Conservation (phyloP, 306 rosid genomes). For the Canavalia ensiformis region DNA sequence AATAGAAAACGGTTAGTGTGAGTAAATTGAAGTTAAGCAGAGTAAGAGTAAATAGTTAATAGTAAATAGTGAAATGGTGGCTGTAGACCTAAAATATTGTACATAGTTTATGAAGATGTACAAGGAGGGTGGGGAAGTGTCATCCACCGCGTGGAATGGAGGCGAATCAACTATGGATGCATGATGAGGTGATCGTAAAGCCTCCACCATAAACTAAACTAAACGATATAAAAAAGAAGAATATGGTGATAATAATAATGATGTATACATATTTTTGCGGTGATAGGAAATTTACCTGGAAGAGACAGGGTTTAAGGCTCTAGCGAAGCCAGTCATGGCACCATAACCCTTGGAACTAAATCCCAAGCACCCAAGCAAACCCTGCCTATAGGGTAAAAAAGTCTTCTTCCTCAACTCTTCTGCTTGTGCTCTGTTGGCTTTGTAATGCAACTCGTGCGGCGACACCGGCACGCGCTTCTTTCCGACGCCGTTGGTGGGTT, state of each 20-base stretch:
- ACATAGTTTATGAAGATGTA: slow-evolving; percentile 42
- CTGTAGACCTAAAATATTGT: slow-evolving; percentile 34
- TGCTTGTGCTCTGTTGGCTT: slow-evolving; percentile 89
- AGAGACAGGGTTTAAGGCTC: slow-evolving; percentile 94
- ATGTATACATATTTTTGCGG: slow-evolving; percentile 48
- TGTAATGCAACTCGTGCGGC: slow-evolving; percentile 92
- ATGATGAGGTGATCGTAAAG: background rate
- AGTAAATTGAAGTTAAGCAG: background rate
- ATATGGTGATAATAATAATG: slow-evolving; percentile 20
- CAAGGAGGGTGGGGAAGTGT: slow-evolving; percentile 29
- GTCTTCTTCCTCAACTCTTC: slow-evolving; percentile 94
- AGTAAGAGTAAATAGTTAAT: slow-evolving; percentile 35
- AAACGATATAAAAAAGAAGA: background rate
- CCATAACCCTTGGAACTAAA: slow-evolving; percentile 97
- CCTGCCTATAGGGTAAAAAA: slow-evolving; percentile 89
- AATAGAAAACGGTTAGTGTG: background rate
- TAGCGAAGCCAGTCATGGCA: slow-evolving; percentile 90
- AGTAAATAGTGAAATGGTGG: background rate
- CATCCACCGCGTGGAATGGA: slow-evolving; percentile 42
- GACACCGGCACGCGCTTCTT: slow-evolving; percentile 77
- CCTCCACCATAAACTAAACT: background rate
- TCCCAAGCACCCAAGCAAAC: slow-evolving; percentile 92
- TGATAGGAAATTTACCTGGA: slow-evolving; percentile 65
- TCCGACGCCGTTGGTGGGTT: slow-evolving; percentile 76
- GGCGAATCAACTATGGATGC: background rate